Evolutionary conservation across 805 yeast genomes (phyloP).

Genomic region (Ogataea populi-albae): DNA sequence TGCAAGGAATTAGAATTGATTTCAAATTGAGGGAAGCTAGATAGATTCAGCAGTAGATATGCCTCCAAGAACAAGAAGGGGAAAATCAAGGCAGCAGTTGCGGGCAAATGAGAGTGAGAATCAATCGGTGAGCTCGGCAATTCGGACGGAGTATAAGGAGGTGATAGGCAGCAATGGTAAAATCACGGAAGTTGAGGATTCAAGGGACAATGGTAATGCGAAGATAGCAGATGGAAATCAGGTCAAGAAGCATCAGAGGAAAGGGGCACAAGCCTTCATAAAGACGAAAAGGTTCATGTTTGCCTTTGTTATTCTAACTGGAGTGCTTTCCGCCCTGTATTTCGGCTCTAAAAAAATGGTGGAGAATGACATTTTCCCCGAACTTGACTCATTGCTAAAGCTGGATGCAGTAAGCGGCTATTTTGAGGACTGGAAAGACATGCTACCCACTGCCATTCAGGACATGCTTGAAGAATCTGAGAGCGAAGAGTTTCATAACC

Average conservation of each 20-base stretch:
- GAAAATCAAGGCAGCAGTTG: neutral
- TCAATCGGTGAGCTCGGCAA: conserved; percentile 3
- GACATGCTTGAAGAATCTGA: conserved; percentile 58
- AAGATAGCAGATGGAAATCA: no score
- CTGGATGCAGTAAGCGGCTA: conserved; percentile 58
- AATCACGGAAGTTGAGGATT: no score
- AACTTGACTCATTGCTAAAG: conserved; percentile 47
- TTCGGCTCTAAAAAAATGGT: conserved; percentile 47
- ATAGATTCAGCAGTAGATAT: no score
- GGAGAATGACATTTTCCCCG: conserved; percentile 41
- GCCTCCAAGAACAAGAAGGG: conserved; percentile 1
- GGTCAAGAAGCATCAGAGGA: no score
- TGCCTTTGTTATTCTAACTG: conserved; percentile 69
- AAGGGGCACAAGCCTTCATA: conserved; percentile 13
- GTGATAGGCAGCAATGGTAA: no score
- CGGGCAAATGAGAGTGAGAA: neutral
- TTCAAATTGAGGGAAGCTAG: no score
- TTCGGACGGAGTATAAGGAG: neutral
- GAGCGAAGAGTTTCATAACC: conserved; percentile 46
- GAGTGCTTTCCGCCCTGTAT: conserved; percentile 61
- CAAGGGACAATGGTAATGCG: no score
- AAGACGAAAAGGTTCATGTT: conserved; percentile 56
- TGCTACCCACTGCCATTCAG: conserved; percentile 64
- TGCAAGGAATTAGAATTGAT: no score
- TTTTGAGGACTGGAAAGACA: conserved; percentile 70